Evolutionary conservation across 441 rosid genomes (phyloP), one percentile per base, ranked within the genome.

Genomic region (Populus hybrid): DNA sequence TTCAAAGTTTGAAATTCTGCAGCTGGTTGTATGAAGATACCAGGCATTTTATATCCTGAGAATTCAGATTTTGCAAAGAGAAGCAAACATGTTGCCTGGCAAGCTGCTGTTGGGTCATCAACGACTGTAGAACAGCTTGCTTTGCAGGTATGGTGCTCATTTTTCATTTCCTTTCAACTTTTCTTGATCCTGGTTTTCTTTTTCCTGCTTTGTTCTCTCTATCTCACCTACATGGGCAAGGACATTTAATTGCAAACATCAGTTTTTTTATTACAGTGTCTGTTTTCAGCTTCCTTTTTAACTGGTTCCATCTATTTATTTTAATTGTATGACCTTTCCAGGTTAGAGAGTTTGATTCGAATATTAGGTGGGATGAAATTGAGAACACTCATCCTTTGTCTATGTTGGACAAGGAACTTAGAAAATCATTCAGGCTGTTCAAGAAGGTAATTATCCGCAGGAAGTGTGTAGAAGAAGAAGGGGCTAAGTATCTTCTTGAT

Each of bases 81-180:
- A 88, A 92, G 87, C 89, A 91, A 88, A 83, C 85, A 78, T 79
- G 82, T 91, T 69, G 88, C 91, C 67, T 96, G 99, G 99, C 87
- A 83, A 82, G 98, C 98, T 82, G 97, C 94, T 36, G 98, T 96
- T 81, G 99, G 90, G 77, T 89, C 95, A 78, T 92, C 98, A 78
- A 86, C 84, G n/a, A 90, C 87, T 83, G 83, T 82, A 16, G 97
- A 91, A 80, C 99, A 91, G 83, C 96, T 96, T 61, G 98, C 98
- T 72, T 83, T 94, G 61, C 98, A 87, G 95, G 99, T 96, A 81
- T 40, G 69, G 64, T 30, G 64, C 75, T 14, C 71, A 24, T 8
- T 35, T 6, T 46, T 2, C 59, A 77, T 9, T 28, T 14, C 23
- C 11, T 72, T 67, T 68, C 24, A 67, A 67, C 26, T 32, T 28